Evolutionary conservation across 345 rosid species (phyloP).

Genomic region (Euphorbia lathyris): DNA sequence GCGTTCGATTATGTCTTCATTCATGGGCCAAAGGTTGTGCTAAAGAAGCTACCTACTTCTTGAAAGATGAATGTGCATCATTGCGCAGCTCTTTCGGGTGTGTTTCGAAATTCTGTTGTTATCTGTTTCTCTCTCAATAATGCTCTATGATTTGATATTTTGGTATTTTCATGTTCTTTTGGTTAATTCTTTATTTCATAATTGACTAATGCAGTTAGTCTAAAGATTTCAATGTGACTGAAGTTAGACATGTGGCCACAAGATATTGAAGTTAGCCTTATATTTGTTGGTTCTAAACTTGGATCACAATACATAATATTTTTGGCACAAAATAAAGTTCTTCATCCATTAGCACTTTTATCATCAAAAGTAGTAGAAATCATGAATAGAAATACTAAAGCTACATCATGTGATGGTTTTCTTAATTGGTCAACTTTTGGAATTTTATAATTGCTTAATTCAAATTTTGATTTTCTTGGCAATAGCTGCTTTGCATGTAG

Average conservation of each 20-base stretch:
- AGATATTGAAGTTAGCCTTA: background rate
- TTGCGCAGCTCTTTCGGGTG: constrained; percentile 28
- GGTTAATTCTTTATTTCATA: background rate
- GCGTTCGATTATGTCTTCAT: constrained; percentile 27
- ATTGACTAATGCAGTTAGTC: background rate
- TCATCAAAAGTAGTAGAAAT: background rate
- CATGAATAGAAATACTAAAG: background rate
- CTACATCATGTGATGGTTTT: background rate
- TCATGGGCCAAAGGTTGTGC: constrained; percentile 26
- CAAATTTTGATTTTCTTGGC: background rate
- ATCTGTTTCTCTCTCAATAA: background rate
- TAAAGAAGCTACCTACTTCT: constrained; percentile 23
- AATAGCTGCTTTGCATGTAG: background rate
- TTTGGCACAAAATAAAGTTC: background rate
- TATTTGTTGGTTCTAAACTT: background rate
- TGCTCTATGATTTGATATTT: background rate
- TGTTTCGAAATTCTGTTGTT: background rate
- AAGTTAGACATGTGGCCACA: background rate
- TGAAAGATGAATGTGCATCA: constrained; percentile 19
- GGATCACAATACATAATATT: background rate
- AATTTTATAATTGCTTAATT: background rate
- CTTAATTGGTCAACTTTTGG: background rate
- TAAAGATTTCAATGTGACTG: background rate
- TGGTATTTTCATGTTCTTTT: background rate
- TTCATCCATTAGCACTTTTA: background rate